A percentile compares a stretch with the other conserved stretches of the same genome.
Evolutionary conservation across 2,329 filamentous ascomycete genomes (phyloP).

Genomic region (Rosellinia necatrix): DNA sequence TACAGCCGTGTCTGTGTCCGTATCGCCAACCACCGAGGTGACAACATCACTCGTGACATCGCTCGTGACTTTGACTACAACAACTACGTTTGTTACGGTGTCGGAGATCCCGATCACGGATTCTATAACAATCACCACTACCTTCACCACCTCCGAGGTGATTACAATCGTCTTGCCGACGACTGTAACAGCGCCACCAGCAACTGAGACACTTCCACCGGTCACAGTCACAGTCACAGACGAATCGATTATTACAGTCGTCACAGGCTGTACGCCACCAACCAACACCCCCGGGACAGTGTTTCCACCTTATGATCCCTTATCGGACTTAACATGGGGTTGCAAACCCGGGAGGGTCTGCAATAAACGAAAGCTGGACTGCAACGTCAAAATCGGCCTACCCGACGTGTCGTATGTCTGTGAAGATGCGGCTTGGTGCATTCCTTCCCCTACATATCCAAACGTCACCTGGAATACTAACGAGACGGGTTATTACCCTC

Average conservation of each 20-base stretch:
- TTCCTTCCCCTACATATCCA: conserved; percentile 45
- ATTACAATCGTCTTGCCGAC: conserved; percentile 34
- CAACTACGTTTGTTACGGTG: conserved; percentile 36
- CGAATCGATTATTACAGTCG: conserved; percentile 34
- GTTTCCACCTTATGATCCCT: conserved; percentile 38
- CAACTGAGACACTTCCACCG: conserved; percentile 20
- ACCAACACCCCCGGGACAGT: conserved; percentile 41
- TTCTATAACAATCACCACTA: conserved; percentile 37
- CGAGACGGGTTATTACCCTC: conserved; percentile 56
- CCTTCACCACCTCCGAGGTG: conserved; percentile 37
- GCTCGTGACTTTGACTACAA: conserved; percentile 35
- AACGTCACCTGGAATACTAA: conserved; percentile 50
- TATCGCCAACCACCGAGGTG: conserved; percentile 35
- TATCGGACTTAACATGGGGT: conserved; percentile 56
- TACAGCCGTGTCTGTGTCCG: conserved; percentile 27
- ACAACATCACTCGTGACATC: conserved; percentile 37
- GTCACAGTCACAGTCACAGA: conserved; percentile 22
- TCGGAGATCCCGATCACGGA: conserved; percentile 39
- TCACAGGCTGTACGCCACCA: too few species aligned
- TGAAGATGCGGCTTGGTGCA: conserved; percentile 48
- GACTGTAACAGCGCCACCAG: conserved; percentile 28
- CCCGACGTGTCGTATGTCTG: conserved; percentile 55
- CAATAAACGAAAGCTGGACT: conserved; percentile 54
- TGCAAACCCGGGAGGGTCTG: conserved; percentile 59
- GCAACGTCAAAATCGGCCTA: conserved; percentile 55